Evolutionary conservation across 2,329 filamentous ascomycete genomes (phyloP).

Genomic region (Tolypocladium sp.): DNA sequence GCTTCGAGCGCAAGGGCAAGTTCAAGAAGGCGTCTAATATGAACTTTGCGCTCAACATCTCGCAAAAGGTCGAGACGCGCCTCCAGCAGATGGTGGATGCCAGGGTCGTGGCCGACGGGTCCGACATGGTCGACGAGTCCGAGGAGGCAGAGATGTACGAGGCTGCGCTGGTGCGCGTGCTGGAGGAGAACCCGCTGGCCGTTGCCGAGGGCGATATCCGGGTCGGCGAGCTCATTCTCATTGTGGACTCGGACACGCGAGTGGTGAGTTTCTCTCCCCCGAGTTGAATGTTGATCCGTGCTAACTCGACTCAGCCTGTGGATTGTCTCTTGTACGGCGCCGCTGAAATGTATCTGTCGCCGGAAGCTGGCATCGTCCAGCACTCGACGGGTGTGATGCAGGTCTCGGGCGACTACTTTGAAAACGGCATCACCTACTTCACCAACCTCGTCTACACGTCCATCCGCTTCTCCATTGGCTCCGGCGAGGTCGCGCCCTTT

Average conservation of each 20-base stretch:
- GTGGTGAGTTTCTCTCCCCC: conserved; percentile 24
- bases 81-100: conserved; percentile 27
- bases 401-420: conserved; percentile 62
- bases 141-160: conserved; percentile 39
- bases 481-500: conserved; percentile 65
- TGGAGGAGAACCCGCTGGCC: conserved; percentile 34
- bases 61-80: conserved; percentile 52
- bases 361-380: conserved; percentile 63
- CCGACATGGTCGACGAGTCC: conserved; percentile 13
- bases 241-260: conserved; percentile 61
- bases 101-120: conserved; percentile 6
- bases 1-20: conserved; percentile 49
- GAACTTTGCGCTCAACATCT: conserved; percentile 59
- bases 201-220: conserved; percentile 54
- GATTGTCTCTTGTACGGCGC: conserved; percentile 63
- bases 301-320: conserved; percentile 26
- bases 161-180: conserved; percentile 35
- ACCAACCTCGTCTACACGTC: conserved; percentile 69
- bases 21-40: conserved; percentile 72
- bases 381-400: conserved; percentile 71
- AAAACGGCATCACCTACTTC: conserved; percentile 67
- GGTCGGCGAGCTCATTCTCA: conserved; percentile 54
- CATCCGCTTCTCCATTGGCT: conserved; percentile 61
- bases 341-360: conserved; percentile 61
- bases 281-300: neutral